phyloP scores from a whole-genome alignment of 805 yeast species.

The Metschnikowia kofuensis region DNA sequence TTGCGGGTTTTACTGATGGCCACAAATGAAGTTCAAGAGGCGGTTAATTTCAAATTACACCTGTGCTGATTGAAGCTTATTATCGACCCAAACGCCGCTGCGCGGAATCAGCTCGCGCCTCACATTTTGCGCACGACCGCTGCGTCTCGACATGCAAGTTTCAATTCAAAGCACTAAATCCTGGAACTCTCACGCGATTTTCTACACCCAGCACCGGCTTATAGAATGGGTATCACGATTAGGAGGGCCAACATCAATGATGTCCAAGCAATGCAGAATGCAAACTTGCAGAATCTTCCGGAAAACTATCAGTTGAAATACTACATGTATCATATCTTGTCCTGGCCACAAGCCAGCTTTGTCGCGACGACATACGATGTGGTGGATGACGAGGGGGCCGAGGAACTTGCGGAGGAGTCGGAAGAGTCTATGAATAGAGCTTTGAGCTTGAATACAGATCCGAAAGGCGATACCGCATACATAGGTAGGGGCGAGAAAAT shows the following conservation, averaged over 20 bases:
- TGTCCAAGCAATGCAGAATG: conserved; percentile 93
- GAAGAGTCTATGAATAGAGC: background rate
- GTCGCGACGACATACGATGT: conserved; percentile 81
- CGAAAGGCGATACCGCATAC: conserved; percentile 64
- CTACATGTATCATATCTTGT: conserved; percentile 86
- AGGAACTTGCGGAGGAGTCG: conserved; percentile 9
- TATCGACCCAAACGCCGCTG: background rate
- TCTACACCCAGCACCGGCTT: background rate
- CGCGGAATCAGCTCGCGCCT: background rate
- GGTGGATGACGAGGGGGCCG: conserved; percentile 20
- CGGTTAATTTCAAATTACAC: too few species aligned
- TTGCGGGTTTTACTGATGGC: too few species aligned
- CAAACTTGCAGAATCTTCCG: conserved; percentile 86
- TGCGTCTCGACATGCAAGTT: background rate
- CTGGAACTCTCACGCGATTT: background rate
- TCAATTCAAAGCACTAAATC: background rate
- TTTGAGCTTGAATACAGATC: conserved; percentile 25
- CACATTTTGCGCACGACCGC: conserved; percentile 5
- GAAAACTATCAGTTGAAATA: conserved; percentile 92
- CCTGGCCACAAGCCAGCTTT: conserved; percentile 98
- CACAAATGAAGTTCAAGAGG: too few species aligned
- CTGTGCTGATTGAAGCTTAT: too few species aligned
- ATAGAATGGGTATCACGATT: conserved; percentile 74
- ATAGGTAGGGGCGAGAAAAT: conserved; percentile 69
- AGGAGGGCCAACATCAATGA: conserved; percentile 85